Percentiles rank a stretch among this genome's conserved stretches.
phyloP scores from a whole-genome alignment of 768 basidiomycete species.

The Fomitopsis pulvina region DNA sequence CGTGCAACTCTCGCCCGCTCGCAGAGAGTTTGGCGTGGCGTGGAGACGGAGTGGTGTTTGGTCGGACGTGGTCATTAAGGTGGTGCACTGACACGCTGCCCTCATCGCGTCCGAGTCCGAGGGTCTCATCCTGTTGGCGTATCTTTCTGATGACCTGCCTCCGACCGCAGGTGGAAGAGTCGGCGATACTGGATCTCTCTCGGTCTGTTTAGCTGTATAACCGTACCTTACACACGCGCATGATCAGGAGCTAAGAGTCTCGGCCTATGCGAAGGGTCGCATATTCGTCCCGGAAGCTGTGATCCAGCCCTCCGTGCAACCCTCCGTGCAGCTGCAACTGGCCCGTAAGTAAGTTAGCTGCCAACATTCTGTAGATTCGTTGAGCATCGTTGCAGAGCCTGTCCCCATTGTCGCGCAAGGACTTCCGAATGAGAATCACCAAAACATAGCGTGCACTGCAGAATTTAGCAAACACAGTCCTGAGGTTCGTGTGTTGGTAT shows the following conservation, averaged over 20 bases:
- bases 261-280: conserved; percentile 9
- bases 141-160: no score
- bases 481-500: conserved; percentile 33
- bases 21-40: no score
- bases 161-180: no score
- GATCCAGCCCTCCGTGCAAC: not conserved
- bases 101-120: no score
- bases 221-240: not conserved
- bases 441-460: conserved; percentile 31
- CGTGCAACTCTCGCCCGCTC: no score
- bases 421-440: conserved; percentile 21
- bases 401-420: not conserved
- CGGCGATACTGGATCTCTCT: not conserved
- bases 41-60: no score
- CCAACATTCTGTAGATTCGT: not conserved
- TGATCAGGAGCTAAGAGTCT: conserved; percentile 9
- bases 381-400: not conserved
- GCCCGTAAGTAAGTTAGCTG: no score
- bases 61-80: no score
- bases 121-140: no score
- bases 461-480: conserved; percentile 39
- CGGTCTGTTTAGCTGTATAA: not conserved
- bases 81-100: no score
- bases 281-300: not conserved
- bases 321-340: no score